phyloP scores from a whole-genome alignment of 352 stramenopile genomes.

The Globisporangium rhizosaccharum region DNA sequence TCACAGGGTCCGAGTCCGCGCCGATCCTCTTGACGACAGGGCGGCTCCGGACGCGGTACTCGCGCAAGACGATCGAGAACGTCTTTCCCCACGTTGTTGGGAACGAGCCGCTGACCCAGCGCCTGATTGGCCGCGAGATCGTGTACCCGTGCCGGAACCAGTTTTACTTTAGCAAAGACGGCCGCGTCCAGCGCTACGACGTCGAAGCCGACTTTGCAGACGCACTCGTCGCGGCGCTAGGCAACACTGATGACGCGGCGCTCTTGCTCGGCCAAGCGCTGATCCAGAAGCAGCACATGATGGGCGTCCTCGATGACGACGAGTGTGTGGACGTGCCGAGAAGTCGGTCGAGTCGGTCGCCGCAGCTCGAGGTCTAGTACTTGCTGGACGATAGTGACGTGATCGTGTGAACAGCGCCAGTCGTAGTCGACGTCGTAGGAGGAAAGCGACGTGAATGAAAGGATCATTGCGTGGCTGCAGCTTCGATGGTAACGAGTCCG shows the following conservation, averaged over 20 bases:
- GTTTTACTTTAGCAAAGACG: constrained; percentile 29
- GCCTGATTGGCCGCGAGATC: constrained; percentile 35
- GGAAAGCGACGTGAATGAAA: not conserved
- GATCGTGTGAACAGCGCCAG: not conserved
- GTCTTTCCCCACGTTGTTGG: constrained; percentile 34
- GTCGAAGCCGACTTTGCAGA: constrained; percentile 29
- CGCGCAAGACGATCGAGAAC: constrained; percentile 31
- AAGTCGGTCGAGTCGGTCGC: not conserved
- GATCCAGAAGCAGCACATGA: constrained; percentile 20
- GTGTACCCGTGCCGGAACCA: constrained; percentile 29
- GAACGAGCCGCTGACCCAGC: constrained; percentile 32
- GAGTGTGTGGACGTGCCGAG: too few species aligned
- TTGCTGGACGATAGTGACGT: not conserved
- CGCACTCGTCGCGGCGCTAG: constrained; percentile 30
- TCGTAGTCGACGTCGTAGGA: not conserved
- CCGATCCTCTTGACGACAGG: constrained; percentile 22
- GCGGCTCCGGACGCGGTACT: constrained; percentile 34
- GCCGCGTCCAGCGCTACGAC: constrained; percentile 22
- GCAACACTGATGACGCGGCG: constrained; percentile 23
- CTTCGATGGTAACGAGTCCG: too few species aligned
- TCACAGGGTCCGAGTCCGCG: constrained; percentile 16
- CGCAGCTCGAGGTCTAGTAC: not conserved
- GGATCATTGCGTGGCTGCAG: too few species aligned
- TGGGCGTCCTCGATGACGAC: constrained; percentile 9
- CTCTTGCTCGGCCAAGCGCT: constrained; percentile 29